These are phyloP conservation scores for Prunus campanulata DNA, from an alignment of 306 rosid genomes.

Conservation along the genomic window DNA sequence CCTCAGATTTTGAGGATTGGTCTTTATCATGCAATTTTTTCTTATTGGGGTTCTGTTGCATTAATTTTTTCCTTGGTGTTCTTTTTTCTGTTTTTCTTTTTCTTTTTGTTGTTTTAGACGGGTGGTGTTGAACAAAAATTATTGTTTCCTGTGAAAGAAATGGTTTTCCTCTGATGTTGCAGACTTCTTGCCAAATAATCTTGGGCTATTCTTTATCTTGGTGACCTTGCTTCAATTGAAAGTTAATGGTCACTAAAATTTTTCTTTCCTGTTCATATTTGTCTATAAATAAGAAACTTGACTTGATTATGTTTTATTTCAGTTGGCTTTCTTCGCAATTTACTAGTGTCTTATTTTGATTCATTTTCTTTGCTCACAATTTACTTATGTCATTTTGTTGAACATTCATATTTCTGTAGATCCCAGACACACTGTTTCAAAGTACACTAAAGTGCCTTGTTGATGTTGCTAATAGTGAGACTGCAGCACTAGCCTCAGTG, in stretches of 20 bases:
- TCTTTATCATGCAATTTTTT: background rate
- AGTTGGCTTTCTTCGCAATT: background rate
- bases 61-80: too few species aligned
- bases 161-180: background rate
- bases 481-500: conserved; percentile 69
- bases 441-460: conserved; percentile 64
- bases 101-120: background rate
- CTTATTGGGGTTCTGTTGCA: background rate
- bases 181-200: background rate
- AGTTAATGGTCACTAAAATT: background rate
- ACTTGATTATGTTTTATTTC: background rate
- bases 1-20: background rate
- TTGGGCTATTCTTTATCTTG: background rate
- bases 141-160: background rate
- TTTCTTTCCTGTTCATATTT: background rate
- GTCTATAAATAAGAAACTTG: background rate
- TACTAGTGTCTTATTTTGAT: background rate
- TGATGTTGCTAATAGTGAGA: conserved; percentile 75
- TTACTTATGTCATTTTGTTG: conserved; percentile 5
- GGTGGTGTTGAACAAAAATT: background rate
- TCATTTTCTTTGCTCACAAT: background rate
- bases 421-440: conserved; percentile 56
- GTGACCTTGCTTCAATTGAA: background rate
- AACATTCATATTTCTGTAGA: conserved; percentile 40
- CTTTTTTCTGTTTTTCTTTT: background rate